Evolutionary conservation across 1,284 basidiomycete genomes (phyloP).

Genomic region (Sphaerobolus stellatus): DNA sequence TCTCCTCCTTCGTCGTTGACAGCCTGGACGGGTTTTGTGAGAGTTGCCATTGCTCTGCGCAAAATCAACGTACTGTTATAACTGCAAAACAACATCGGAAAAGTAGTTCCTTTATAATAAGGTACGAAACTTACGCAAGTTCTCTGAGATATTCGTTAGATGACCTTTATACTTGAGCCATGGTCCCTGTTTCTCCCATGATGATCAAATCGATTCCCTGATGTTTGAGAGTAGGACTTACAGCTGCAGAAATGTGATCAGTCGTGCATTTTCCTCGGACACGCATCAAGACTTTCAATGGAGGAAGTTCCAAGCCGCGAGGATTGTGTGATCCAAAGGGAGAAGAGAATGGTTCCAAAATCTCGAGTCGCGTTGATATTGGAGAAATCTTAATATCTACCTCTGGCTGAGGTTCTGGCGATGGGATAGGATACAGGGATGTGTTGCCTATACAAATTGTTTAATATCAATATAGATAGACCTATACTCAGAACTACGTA

Average conservation of each 20-base stretch:
- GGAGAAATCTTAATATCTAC: slow-evolving; percentile 79
- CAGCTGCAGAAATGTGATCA: slow-evolving; percentile 94
- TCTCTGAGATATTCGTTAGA: slow-evolving; percentile 94
- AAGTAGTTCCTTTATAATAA: slow-evolving; percentile 18
- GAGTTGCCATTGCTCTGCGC: not conserved
- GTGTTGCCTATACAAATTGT: slow-evolving; percentile 44
- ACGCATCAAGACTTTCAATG: slow-evolving; percentile 82
- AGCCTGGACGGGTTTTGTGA: slow-evolving; percentile 46
- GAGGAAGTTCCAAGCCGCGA: slow-evolving; percentile 73
- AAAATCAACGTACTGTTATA: slow-evolving; percentile 45
- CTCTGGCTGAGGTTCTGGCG: slow-evolving; percentile 75
- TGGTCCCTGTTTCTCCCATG: slow-evolving; percentile 62
- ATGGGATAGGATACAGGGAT: slow-evolving; percentile 77
- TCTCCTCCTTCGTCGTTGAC: slow-evolving; percentile 91
- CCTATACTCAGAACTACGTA: slow-evolving; percentile 3
- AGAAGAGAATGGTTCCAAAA: slow-evolving; percentile 83
- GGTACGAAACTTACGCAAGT: slow-evolving; percentile 66
- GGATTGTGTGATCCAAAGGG: slow-evolving; percentile 65
- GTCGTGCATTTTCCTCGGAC: slow-evolving; percentile 98
- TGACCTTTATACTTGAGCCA: slow-evolving; percentile 99
- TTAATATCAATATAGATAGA: not conserved
- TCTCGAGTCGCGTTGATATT: slow-evolving; percentile 84
- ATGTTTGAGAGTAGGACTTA: slow-evolving; percentile 36
- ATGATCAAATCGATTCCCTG: slow-evolving; percentile 3
- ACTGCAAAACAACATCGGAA: slow-evolving; percentile 44